Percentiles rank a stretch among this genome's conserved stretches.
Evolutionary conservation across 768 basidiomycete species (phyloP).

Genomic region (Mycena galericulata): DNA sequence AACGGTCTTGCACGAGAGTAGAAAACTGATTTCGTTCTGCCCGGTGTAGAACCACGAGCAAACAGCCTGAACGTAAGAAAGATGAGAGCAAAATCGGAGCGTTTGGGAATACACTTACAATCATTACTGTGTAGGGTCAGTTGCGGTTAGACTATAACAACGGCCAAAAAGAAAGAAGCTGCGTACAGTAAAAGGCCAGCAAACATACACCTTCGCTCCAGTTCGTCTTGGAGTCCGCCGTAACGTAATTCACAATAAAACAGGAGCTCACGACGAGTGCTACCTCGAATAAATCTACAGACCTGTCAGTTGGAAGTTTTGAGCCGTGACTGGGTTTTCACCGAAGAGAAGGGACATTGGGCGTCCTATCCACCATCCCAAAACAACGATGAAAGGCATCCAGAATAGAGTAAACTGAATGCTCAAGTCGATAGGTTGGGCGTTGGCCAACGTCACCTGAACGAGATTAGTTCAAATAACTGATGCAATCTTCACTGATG

Average conservation of each 20-base stretch:
- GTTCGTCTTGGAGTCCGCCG: slow-evolving; percentile 78
- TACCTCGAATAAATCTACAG: slow-evolving; percentile 76
- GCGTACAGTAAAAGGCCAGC: slow-evolving; percentile 77
- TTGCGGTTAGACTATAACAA: slow-evolving; percentile 4
- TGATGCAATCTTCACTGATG: background rate
- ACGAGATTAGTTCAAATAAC: background rate
- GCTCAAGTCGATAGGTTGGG: slow-evolving; percentile 78
- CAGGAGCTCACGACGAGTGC: slow-evolving; percentile 72
- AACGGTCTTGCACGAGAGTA: slow-evolving; percentile 58
- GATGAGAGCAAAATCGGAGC: background rate
- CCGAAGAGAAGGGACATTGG: slow-evolving; percentile 79
- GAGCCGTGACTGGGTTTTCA: slow-evolving; percentile 44
- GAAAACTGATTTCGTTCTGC: slow-evolving; percentile 58
- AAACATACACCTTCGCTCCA: slow-evolving; percentile 80
- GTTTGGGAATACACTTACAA: slow-evolving; percentile 6
- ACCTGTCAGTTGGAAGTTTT: background rate
- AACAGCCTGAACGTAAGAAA: slow-evolving; percentile 56
- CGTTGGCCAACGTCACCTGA: slow-evolving; percentile 67
- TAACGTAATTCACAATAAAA: slow-evolving; percentile 85
- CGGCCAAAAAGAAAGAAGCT: slow-evolving; percentile 51
- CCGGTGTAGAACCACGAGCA: slow-evolving; percentile 77
- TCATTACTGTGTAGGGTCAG: slow-evolving; percentile 18
- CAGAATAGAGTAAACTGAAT: slow-evolving; percentile 85
- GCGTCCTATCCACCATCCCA: slow-evolving; percentile 74
- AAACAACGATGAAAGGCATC: slow-evolving; percentile 78